Conservation (phyloP, 352 stramenopile genomes). For the Elongisporangium undulatum region DNA sequence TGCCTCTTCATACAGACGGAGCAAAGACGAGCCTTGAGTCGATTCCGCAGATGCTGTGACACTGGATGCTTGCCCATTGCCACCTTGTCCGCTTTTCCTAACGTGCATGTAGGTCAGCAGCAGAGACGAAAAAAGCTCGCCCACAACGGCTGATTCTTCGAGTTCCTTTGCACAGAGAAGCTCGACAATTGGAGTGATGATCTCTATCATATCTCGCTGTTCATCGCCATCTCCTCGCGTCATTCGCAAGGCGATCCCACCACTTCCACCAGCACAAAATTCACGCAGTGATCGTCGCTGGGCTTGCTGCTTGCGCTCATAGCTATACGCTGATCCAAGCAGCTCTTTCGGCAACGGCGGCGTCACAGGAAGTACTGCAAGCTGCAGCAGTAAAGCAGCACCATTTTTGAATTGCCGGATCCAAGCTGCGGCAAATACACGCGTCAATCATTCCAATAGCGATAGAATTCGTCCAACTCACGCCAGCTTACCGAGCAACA, state of each 20-base stretch:
- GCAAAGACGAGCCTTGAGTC: neutral
- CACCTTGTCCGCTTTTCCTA: constrained; percentile 14
- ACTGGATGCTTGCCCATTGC: neutral
- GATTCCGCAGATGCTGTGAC: neutral
- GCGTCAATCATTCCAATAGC: neutral
- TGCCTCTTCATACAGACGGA: constrained; percentile 20
- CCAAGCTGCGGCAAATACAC: constrained; percentile 14
- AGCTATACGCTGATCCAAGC: constrained; percentile 12
- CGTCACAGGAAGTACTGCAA: constrained; percentile 43
- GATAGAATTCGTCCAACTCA: neutral
- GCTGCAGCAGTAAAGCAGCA: constrained; percentile 41
- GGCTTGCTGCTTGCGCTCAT: constrained; percentile 17
- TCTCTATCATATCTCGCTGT: neutral
- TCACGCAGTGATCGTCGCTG: constrained; percentile 21
- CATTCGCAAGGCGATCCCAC: constrained; percentile 45
- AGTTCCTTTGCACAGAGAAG: constrained; percentile 60
- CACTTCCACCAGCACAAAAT: constrained; percentile 61
- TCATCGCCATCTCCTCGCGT: neutral
- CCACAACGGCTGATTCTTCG: constrained; percentile 56
- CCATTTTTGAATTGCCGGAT: constrained; percentile 18
- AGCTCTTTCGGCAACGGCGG: constrained; percentile 29
- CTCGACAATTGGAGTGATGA: constrained; percentile 45
- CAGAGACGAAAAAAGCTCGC: constrained; percentile 71
- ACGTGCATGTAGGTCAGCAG: constrained; percentile 77
- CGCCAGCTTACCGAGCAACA: constrained; percentile 35